Evolutionary conservation across 345 rosid species (phyloP).

Genomic region (Salix brachista): DNA sequence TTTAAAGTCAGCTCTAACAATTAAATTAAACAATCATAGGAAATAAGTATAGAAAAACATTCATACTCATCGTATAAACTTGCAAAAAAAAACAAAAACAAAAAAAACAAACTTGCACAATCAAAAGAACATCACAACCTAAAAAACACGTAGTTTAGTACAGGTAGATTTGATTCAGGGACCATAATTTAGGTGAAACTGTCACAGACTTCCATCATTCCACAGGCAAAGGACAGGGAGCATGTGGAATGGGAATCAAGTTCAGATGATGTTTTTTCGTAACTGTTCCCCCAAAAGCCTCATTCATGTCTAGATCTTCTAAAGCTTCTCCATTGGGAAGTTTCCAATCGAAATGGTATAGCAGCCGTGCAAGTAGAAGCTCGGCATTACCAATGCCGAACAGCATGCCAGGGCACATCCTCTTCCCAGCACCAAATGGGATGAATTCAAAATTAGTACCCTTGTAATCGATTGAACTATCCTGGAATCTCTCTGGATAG

Average conservation of each 20-base stretch:
- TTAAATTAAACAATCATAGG: no score
- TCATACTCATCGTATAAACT: no score
- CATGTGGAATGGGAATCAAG: not conserved
- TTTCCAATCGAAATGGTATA: slow-evolving; percentile 3
- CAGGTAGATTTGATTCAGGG: no score
- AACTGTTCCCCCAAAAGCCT: not conserved
- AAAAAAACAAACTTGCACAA: no score
- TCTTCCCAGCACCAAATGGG: slow-evolving; percentile 8
- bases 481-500: slow-evolving; percentile 9
- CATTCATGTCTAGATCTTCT: slow-evolving; percentile 10
- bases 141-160: no score
- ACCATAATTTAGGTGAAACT: no score
- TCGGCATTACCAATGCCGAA: slow-evolving; percentile 1
- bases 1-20: no score
- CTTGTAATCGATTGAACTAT: not conserved
- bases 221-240: no score
- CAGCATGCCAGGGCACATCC: not conserved
- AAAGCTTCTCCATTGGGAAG: not conserved
- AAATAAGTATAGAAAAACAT: no score
- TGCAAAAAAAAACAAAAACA: no score
- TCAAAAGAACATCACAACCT: no score
- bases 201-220: no score
- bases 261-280: not conserved
- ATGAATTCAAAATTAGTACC: not conserved
- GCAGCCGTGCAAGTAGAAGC: not conserved